These are phyloP conservation scores for Naegleria lovaniensis DNA, from an alignment of 208 protist genomes.

Conservation along the genomic window DNA sequence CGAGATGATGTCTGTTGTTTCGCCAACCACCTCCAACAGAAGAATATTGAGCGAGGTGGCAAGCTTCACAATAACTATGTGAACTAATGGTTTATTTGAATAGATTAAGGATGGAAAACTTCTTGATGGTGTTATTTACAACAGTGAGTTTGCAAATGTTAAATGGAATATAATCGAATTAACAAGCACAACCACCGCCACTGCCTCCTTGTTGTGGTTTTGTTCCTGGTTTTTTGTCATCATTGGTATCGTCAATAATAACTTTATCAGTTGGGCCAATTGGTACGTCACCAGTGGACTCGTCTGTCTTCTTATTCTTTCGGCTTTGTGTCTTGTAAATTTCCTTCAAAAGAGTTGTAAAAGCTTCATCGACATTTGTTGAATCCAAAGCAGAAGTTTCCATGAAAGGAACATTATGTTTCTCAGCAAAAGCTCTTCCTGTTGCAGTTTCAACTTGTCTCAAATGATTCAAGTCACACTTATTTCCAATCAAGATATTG, in stretches of 20 bases:
- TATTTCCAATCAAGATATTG: conserved; percentile 98
- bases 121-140: too few species aligned
- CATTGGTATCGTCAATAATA: background rate
- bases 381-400: conserved; percentile 96
- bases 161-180: background rate
- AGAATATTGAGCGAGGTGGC: too few species aligned
- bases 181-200: conserved; percentile 6
- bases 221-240: background rate
- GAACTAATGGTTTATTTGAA: too few species aligned
- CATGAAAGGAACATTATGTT: conserved; percentile 92
- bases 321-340: conserved; percentile 45
- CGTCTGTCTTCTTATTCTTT: background rate
- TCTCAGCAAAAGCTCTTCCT: conserved; percentile 84
- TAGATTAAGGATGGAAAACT: too few species aligned
- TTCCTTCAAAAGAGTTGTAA: conserved; percentile 92
- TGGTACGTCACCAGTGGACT: background rate
- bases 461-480: conserved; percentile 83
- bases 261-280: background rate
- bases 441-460: conserved; percentile 77
- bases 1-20: too few species aligned
- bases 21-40: too few species aligned
- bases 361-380: conserved; percentile 97
- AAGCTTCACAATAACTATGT: too few species aligned
- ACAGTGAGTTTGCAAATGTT: too few species aligned
- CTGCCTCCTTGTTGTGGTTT: background rate